Percentiles rank a stretch among this genome's conserved stretches.
phyloP scores from a whole-genome alignment of 2,329 filamentous ascomycete genomes.

The Diaporthe australafricana region DNA sequence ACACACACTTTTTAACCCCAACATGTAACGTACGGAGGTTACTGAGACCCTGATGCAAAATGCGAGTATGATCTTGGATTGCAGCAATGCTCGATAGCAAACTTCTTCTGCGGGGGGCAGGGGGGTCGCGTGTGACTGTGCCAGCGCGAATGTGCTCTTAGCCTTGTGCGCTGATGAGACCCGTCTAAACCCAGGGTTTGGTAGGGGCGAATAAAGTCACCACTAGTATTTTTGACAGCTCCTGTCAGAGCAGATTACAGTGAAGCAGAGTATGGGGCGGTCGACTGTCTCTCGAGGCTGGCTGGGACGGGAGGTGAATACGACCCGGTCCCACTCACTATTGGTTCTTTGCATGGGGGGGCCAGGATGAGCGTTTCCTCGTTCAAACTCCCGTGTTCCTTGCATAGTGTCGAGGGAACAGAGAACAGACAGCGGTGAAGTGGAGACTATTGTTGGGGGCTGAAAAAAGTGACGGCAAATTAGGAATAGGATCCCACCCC shows the following conservation, averaged over 20 bases:
- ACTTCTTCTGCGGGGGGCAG: neutral
- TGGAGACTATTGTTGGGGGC: conserved; percentile 23
- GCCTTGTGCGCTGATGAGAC: neutral
- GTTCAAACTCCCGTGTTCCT: conserved; percentile 13
- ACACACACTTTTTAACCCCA: neutral
- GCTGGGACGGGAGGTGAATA: conserved; percentile 22
- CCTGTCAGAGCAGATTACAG: neutral
- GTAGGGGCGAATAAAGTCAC: neutral
- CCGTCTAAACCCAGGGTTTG: neutral
- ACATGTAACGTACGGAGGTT: conserved; percentile 10
- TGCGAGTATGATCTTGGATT: conserved; percentile 5
- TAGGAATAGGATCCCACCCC: conserved; percentile 5
- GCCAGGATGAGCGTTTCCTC: neutral
- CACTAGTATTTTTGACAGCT: neutral
- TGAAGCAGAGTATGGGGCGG: neutral
- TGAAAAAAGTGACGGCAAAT: conserved; percentile 3
- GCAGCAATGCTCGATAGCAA: neutral
- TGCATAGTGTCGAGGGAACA: conserved; percentile 21
- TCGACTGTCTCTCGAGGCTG: neutral
- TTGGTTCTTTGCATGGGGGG: conserved; percentile 14
- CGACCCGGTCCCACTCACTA: conserved; percentile 21
- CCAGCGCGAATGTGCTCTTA: neutral
- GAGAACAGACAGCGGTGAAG: conserved; percentile 23
- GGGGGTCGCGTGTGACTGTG: neutral
- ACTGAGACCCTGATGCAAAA: neutral